phyloP scores from a whole-genome alignment of 352 stramenopile genomes.

The Phytophthora boehmeriae region DNA sequence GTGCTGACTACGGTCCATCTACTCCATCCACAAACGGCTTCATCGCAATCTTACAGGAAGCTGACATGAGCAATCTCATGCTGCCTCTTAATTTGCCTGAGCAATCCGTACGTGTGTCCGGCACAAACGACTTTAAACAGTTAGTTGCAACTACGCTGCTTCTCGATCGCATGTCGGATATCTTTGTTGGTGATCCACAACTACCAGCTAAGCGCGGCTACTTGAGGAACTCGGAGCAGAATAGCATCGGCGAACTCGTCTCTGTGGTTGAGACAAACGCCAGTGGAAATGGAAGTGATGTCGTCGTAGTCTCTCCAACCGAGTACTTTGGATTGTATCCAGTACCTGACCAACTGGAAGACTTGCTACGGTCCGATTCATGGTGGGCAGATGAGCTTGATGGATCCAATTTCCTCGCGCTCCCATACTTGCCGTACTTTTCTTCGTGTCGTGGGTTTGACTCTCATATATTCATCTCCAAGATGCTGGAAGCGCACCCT shows the following conservation, averaged over 20 bases:
- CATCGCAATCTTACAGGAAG: constrained; percentile 84
- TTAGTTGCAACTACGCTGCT: constrained; percentile 85
- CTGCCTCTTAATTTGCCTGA: constrained; percentile 95
- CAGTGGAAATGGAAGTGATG: constrained; percentile 13
- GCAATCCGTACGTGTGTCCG: constrained; percentile 51
- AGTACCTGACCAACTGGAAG: constrained; percentile 43
- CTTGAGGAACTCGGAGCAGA: constrained; percentile 69
- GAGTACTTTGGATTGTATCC: constrained; percentile 68
- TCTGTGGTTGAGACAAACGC: constrained; percentile 12
- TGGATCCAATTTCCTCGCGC: constrained; percentile 69
- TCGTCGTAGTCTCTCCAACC: constrained; percentile 40
- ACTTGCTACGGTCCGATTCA: constrained; percentile 49
- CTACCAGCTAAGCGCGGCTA: constrained; percentile 58
- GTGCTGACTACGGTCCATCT: constrained; percentile 66
- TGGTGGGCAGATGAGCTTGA: constrained; percentile 84
- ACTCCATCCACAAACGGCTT: constrained; percentile 71
- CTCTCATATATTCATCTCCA: constrained; percentile 92
- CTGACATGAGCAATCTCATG: constrained; percentile 84
- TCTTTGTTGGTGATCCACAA: constrained; percentile 89
- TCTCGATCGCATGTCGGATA: constrained; percentile 92
- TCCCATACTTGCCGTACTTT: constrained; percentile 97
- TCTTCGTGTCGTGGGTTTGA: constrained; percentile 96
- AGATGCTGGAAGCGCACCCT: constrained; percentile 95
- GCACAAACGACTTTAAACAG: constrained; percentile 59
- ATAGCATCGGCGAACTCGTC: constrained; percentile 44